Conservation (phyloP, 2,329 filamentous ascomycete species). For the Fusarium circinatum region DNA sequence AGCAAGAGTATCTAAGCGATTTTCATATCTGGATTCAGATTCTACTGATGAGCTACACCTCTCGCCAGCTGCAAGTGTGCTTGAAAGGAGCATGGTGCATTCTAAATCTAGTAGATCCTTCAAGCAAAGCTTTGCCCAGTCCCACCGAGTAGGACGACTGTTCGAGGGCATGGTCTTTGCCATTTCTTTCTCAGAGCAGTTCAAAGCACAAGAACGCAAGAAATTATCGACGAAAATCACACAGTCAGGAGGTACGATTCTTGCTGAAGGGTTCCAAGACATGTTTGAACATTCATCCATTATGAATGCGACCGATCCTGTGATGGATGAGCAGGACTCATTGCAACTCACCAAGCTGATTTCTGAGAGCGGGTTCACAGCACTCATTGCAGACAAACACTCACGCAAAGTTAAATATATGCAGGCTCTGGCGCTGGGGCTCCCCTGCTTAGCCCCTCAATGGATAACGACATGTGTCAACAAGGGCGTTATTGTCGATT, state of each 20-base stretch:
- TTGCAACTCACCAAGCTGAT: conserved; percentile 66
- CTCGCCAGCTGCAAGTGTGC: conserved; percentile 51
- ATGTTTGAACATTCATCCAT: conserved; percentile 70
- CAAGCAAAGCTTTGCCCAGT: conserved; percentile 43
- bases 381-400: conserved; percentile 85
- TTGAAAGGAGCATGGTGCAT: conserved; percentile 52
- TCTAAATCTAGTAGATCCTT: conserved; percentile 43
- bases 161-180: conserved; percentile 91
- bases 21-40: conserved; percentile 50
- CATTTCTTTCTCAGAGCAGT: conserved; percentile 72
- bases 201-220: conserved; percentile 53
- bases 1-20: conserved; percentile 37
- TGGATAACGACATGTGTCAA: conserved; percentile 82
- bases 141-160: conserved; percentile 51
- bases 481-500: conserved; percentile 72
- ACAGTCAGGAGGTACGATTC: conserved; percentile 75
- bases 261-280: conserved; percentile 82
- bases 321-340: conserved; percentile 44
- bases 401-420: conserved; percentile 92
- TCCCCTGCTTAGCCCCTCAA: conserved; percentile 84
- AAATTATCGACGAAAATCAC: conserved; percentile 70
- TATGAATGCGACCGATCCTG: conserved; percentile 47
- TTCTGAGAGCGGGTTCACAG: conserved; percentile 76
- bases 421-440: conserved; percentile 88
- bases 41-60: conserved; percentile 61